A percentile compares a stretch with the other conserved stretches of the same genome.
phyloP scores from a whole-genome alignment of 2,329 filamentous ascomycete species.

The Zalaria obscura region DNA sequence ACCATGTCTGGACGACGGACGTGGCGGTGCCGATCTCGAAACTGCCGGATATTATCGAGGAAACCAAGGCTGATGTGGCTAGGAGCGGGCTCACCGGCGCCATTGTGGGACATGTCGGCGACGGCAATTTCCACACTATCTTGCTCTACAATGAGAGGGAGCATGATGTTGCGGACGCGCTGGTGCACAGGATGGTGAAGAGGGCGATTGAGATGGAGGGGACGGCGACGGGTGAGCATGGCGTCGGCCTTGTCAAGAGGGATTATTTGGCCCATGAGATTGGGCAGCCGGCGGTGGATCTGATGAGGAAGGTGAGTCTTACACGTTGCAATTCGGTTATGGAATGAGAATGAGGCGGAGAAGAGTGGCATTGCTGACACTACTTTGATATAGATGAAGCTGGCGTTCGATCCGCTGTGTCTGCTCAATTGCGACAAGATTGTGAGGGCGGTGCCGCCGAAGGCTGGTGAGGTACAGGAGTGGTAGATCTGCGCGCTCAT shows the following conservation, averaged over 20 bases:
- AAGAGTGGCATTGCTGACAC: slow-evolving; percentile 1
- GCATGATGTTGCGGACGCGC: slow-evolving; percentile 48
- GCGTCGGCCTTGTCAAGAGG: slow-evolving; percentile 70
- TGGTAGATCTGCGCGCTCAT: slow-evolving; percentile 14
- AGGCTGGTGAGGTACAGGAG: slow-evolving; percentile 30
- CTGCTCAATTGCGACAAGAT: slow-evolving; percentile 52
- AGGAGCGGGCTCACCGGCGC: slow-evolving; percentile 48
- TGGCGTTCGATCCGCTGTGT: slow-evolving; percentile 62
- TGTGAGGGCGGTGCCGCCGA: slow-evolving; percentile 39
- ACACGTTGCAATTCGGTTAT: neutral
- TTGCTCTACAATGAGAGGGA: slow-evolving; percentile 54
- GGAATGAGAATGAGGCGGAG: neutral
- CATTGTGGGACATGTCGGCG: slow-evolving; percentile 61
- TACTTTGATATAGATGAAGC: slow-evolving; percentile 49
- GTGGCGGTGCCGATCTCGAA: slow-evolving; percentile 63
- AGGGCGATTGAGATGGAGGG: slow-evolving; percentile 66
- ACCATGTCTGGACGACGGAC: slow-evolving; percentile 67
- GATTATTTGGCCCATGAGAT: slow-evolving; percentile 72
- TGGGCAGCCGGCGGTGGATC: slow-evolving; percentile 58
- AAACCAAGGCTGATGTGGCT: slow-evolving; percentile 54
- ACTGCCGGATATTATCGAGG: slow-evolving; percentile 61
- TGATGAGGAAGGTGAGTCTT: slow-evolving; percentile 59
- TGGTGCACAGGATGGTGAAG: slow-evolving; percentile 78
- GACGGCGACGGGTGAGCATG: slow-evolving; percentile 75
- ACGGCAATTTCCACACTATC: slow-evolving; percentile 62